phyloP scores from a whole-genome alignment of 331 rosid genomes.

The Malus hybrid region DNA sequence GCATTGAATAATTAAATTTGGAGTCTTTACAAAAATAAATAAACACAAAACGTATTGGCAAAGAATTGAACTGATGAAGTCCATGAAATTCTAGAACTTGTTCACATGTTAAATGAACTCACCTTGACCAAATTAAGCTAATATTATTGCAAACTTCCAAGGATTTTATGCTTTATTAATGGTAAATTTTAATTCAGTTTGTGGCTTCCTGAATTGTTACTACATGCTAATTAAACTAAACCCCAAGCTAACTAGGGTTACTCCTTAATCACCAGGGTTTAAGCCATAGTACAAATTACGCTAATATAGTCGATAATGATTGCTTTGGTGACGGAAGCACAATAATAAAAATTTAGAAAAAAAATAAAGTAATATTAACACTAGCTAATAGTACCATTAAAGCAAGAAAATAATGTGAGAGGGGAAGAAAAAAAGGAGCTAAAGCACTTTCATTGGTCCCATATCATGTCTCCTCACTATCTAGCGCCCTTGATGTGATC shows the following conservation, averaged over 20 bases:
- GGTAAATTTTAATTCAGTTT: background rate
- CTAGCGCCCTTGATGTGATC: conserved; percentile 61
- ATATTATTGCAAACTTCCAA: background rate
- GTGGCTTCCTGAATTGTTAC: background rate
- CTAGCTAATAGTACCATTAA: conserved; percentile 62
- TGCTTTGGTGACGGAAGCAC: conserved; percentile 70
- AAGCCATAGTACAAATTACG: conserved; percentile 45
- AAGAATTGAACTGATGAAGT: background rate
- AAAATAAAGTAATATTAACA: conserved; percentile 37
- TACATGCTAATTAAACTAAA: background rate
- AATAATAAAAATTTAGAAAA: conserved; percentile 18
- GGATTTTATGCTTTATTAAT: background rate
- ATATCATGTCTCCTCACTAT: conserved; percentile 58
- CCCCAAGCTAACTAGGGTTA: conserved; percentile 13
- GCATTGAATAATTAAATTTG: background rate
- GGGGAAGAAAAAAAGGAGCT: conserved; percentile 49
- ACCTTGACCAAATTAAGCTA: background rate
- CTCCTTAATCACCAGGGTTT: background rate
- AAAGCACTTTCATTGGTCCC: conserved; percentile 88
- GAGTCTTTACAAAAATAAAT: background rate
- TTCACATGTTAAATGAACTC: background rate
- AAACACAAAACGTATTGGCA: background rate
- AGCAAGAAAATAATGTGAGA: conserved; percentile 66
- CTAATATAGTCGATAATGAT: conserved; percentile 53
- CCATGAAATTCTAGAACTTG: background rate